A percentile compares a stretch with the other conserved stretches of the same genome.
Evolutionary conservation across 495 filamentous ascomycete genomes (phyloP).

Genomic region (Umbilicaria muhlenbergii): DNA sequence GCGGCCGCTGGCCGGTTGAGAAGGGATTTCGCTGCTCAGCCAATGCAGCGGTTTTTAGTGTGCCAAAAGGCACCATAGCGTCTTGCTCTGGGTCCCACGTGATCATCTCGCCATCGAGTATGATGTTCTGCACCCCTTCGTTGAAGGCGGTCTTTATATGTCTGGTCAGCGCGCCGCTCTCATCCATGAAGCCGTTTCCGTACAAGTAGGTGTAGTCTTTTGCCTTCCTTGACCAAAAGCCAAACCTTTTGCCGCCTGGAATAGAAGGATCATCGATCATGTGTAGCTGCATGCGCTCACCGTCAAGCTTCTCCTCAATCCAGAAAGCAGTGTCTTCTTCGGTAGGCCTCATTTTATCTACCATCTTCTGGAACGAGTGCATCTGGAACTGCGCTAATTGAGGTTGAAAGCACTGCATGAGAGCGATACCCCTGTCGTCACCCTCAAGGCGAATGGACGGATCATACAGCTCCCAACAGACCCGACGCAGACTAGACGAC

Average conservation of each 20-base stretch:
- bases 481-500: slow-evolving; percentile 73
- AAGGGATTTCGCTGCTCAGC: slow-evolving; percentile 67
- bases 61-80: slow-evolving; percentile 77
- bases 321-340: slow-evolving; percentile 67
- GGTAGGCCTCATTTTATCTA: slow-evolving; percentile 50
- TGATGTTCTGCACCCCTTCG: slow-evolving; percentile 63
- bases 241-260: slow-evolving; percentile 58
- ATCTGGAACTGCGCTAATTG: slow-evolving; percentile 94
- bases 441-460: slow-evolving; percentile 56
- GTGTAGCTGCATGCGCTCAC: slow-evolving; percentile 93
- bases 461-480: slow-evolving; percentile 91
- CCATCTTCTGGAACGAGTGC: slow-evolving; percentile 70
- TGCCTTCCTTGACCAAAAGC: slow-evolving; percentile 90
- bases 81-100: slow-evolving; percentile 90
- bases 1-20: slow-evolving; percentile 54
- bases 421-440: slow-evolving; percentile 53
- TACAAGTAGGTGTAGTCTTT: slow-evolving; percentile 97
- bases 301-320: slow-evolving; percentile 97
- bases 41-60: slow-evolving; percentile 80
- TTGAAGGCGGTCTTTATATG: slow-evolving; percentile 68
- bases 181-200: slow-evolving; percentile 59
- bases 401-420: slow-evolving; percentile 97
- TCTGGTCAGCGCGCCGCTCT: slow-evolving; percentile 62
- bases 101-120: slow-evolving; percentile 96
- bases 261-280: slow-evolving; percentile 57